These are phyloP conservation scores for Dothistroma septosporum DNA, from an alignment of 2,329 filamentous ascomycete species.

Conservation along the genomic window DNA sequence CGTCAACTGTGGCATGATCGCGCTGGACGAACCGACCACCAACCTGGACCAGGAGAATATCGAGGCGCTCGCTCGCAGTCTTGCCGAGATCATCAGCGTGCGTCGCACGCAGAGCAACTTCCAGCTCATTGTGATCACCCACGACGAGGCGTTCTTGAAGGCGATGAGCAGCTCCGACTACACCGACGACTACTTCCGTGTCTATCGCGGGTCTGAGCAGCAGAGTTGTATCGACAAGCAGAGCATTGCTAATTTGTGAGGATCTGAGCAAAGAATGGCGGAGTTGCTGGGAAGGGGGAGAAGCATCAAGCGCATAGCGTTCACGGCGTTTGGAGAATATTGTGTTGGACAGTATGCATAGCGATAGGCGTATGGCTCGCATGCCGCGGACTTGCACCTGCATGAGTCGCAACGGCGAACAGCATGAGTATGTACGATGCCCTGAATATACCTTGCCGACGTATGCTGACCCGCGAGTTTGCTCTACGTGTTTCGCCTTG, in stretches of 20 bases:
- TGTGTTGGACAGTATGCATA: background rate
- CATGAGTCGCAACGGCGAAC: background rate
- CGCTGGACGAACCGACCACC: constrained; percentile 94
- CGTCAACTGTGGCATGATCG: constrained; percentile 90
- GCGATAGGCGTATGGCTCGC: background rate
- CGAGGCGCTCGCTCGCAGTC: constrained; percentile 73
- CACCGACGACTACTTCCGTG: constrained; percentile 84
- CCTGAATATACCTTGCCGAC: background rate
- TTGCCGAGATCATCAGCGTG: constrained; percentile 81
- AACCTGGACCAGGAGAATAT: constrained; percentile 97
- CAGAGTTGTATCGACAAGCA: constrained; percentile 77
- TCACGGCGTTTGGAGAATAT: background rate
- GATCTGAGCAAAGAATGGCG: background rate
- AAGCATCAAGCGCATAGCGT: background rate
- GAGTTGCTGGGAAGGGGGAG: background rate
- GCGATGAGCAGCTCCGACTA: constrained; percentile 95
- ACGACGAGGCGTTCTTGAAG: constrained; percentile 92
- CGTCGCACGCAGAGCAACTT: constrained; percentile 88
- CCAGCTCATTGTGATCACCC: constrained; percentile 96
- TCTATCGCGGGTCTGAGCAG: constrained; percentile 76
- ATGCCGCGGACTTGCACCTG: background rate
- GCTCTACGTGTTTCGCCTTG: background rate
- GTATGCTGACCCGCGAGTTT: background rate
- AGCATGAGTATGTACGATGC: background rate
- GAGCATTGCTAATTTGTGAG: constrained; percentile 34